A percentile compares a stretch with the other conserved stretches of the same genome.
phyloP scores from a whole-genome alignment of 2,329 filamentous ascomycete genomes.

The Onygenales sp. region DNA sequence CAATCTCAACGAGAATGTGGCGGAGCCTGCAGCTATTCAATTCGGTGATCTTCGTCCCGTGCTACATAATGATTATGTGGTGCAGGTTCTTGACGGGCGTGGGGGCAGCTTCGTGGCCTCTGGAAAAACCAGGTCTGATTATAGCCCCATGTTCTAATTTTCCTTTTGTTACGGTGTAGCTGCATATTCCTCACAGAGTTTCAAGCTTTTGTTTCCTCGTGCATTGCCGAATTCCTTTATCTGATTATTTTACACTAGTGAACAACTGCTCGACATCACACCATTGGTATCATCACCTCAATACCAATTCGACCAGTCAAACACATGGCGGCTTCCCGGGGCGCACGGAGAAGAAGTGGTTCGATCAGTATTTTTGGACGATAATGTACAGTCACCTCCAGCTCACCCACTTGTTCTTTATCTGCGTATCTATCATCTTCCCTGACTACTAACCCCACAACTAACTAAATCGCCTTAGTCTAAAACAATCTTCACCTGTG shows the following conservation, averaged over 20 bases:
- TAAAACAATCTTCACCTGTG: conserved; percentile 34
- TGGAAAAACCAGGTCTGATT: conserved; percentile 40
- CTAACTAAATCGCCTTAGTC: conserved; percentile 16
- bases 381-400: conserved; percentile 24
- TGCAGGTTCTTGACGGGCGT: conserved; percentile 40
- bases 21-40: conserved; percentile 34
- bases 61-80: conserved; percentile 50
- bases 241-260: conserved; percentile 16
- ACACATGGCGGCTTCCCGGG: conserved; percentile 33
- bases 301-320: conserved; percentile 32
- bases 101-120: conserved; percentile 36
- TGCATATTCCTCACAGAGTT: not conserved
- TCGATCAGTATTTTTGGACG: conserved; percentile 36
- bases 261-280: conserved; percentile 34
- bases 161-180: not conserved
- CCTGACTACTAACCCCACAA: not conserved
- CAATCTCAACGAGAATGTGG: conserved; percentile 39
- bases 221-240: not conserved
- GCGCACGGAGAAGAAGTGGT: conserved; percentile 42
- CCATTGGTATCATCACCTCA: conserved; percentile 25
- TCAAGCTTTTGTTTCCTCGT: not conserved
- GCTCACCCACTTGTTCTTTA: not conserved
- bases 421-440: not conserved
- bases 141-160: not conserved
- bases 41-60: conserved; percentile 49